phyloP scores from a whole-genome alignment of 768 basidiomycete genomes.

The Neoboletus magnificus region DNA sequence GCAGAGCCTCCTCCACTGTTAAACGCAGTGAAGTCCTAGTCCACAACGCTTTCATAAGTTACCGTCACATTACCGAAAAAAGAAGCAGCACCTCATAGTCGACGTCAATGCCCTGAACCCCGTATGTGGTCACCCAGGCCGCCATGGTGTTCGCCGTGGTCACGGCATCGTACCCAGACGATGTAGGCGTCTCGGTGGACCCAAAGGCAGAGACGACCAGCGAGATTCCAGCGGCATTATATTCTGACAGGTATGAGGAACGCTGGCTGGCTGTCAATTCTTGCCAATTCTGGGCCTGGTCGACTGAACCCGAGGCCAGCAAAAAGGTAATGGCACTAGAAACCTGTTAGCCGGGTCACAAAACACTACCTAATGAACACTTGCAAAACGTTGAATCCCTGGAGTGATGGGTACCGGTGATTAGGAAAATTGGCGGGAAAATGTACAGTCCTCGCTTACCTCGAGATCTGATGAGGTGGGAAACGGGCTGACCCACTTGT shows the following conservation, averaged over 20 bases:
- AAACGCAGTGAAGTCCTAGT: constrained; percentile 35
- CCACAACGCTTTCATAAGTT: neutral
- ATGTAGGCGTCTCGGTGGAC: constrained; percentile 41
- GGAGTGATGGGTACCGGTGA: neutral
- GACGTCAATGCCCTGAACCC: constrained; percentile 49
- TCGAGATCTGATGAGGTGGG: constrained; percentile 44
- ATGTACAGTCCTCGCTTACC: constrained; percentile 24
- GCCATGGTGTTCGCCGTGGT: constrained; percentile 43
- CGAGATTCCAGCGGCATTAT: constrained; percentile 52
- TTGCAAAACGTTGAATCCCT: constrained; percentile 37
- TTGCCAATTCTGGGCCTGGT: constrained; percentile 47
- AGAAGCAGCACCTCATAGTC: constrained; percentile 44
- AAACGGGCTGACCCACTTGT: constrained; percentile 39
- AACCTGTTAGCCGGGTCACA: neutral
- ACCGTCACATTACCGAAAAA: neutral
- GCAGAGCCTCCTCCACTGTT: constrained; percentile 36
- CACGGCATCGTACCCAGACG: constrained; percentile 38
- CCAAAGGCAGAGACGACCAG: constrained; percentile 57
- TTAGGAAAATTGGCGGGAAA: neutral
- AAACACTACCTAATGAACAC: neutral
- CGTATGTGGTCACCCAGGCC: constrained; percentile 44
- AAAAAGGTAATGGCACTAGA: constrained; percentile 42
- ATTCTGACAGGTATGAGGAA: constrained; percentile 42
- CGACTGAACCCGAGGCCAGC: constrained; percentile 38
- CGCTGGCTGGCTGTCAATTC: constrained; percentile 36